Conservation (phyloP, 2,329 filamentous ascomycete genomes). For the Rhinocladiella similis region DNA sequence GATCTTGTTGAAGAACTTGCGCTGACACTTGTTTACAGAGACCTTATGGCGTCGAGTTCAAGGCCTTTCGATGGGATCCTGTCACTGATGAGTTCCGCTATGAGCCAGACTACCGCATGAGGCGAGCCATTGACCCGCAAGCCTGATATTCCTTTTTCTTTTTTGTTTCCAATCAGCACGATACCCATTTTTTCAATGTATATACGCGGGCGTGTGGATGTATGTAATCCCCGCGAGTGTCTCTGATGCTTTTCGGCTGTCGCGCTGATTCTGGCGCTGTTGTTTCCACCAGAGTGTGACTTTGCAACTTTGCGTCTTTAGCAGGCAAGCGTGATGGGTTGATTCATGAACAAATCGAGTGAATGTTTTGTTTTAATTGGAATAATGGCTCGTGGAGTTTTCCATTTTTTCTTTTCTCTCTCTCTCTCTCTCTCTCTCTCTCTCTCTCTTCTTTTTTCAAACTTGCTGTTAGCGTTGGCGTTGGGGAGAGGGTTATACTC, state of each 20-base stretch:
- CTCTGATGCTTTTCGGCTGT: too few species aligned
- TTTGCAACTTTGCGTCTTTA: constrained; percentile 2
- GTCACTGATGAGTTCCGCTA: constrained; percentile 78
- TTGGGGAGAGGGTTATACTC: not conserved
- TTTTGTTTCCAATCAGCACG: not conserved
- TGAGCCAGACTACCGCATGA: constrained; percentile 78
- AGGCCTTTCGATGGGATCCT: constrained; percentile 88
- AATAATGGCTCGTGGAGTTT: not conserved
- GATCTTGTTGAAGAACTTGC: not conserved
- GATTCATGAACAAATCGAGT: too few species aligned
- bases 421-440: too few species aligned
- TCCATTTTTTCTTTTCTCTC: too few species aligned
- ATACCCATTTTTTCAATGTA: constrained; percentile 15
- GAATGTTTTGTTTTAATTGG: too few species aligned
- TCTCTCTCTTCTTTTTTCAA: too few species aligned
- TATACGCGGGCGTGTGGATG: not conserved
- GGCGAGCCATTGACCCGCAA: constrained; percentile 38
- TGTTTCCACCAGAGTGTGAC: constrained; percentile 23
- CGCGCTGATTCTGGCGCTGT: not conserved
- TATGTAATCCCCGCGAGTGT: too few species aligned
- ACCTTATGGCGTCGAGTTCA: constrained; percentile 96
- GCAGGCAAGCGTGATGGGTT: constrained; percentile 1
- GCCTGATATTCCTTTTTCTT: constrained; percentile 16
- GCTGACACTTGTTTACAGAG: constrained; percentile 50
- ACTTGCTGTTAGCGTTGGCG: constrained; percentile 9